Conservation (phyloP, 345 rosid species). For the Anastatica hierochuntica region DNA sequence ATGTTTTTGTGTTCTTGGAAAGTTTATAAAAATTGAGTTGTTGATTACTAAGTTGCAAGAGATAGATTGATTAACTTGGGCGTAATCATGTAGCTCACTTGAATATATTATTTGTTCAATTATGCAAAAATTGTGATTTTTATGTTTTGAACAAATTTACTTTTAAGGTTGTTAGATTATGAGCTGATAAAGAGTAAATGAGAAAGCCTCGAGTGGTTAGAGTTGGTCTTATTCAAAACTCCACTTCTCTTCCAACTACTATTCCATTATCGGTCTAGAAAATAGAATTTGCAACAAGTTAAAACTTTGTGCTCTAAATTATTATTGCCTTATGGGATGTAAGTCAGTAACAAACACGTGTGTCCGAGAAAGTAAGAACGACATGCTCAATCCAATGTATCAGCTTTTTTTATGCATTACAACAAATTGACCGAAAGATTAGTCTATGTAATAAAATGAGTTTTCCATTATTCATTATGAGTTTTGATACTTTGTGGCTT, state of each 20-base stretch:
- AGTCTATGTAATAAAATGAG: too few relatives aligned
- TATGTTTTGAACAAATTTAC: neutral
- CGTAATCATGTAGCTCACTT: slow-evolving; percentile 55
- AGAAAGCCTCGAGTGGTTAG: slow-evolving; percentile 75
- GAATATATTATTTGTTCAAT: slow-evolving; percentile 37
- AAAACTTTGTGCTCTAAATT: too few relatives aligned
- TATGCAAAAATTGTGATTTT: slow-evolving; percentile 32
- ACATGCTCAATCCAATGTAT: too few relatives aligned
- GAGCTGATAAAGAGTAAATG: slow-evolving; percentile 59
- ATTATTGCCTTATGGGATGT: too few relatives aligned
- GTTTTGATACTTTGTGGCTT: too few relatives aligned
- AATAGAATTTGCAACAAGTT: slow-evolving; percentile 51
- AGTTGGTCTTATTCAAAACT: slow-evolving; percentile 87
- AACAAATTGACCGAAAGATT: too few relatives aligned
- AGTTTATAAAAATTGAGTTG: neutral
- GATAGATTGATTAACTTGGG: slow-evolving; percentile 69
- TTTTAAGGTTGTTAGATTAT: slow-evolving; percentile 54
- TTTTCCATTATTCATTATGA: too few relatives aligned
- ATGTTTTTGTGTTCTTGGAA: neutral
- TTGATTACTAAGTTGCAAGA: slow-evolving; percentile 53
- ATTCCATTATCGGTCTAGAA: slow-evolving; percentile 58
- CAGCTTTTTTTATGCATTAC: too few relatives aligned
- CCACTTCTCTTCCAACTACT: slow-evolving; percentile 74
- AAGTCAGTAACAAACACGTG: too few relatives aligned
- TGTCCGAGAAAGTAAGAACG: too few relatives aligned